Evolutionary conservation across 2,329 filamentous ascomycete species (phyloP).

Genomic region (Bretziella fagacearum): DNA sequence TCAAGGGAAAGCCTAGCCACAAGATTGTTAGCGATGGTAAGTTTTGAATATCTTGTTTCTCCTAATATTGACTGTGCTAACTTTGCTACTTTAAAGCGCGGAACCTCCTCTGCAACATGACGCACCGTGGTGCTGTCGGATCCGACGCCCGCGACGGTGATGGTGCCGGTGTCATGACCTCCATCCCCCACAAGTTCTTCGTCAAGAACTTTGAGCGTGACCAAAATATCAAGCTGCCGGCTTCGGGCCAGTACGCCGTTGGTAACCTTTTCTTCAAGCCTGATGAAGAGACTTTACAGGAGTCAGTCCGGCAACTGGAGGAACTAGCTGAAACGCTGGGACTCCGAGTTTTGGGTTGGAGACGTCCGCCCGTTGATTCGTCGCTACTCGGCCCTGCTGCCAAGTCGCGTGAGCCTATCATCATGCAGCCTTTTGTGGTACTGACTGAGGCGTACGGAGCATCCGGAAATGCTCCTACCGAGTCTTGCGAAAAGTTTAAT

Average conservation of each 20-base stretch:
- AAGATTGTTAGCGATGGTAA: slow-evolving; percentile 97
- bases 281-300: slow-evolving; percentile 71
- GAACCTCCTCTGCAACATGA: slow-evolving; percentile 98
- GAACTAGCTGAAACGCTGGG: slow-evolving; percentile 78
- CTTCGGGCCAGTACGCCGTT: slow-evolving; percentile 83
- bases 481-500: slow-evolving; percentile 65
- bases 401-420: slow-evolving; percentile 82
- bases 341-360: slow-evolving; percentile 86
- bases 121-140: slow-evolving; percentile 93
- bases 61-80: neutral
- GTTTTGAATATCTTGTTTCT: slow-evolving; percentile 20
- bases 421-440: slow-evolving; percentile 90
- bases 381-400: slow-evolving; percentile 84
- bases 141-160: slow-evolving; percentile 97
- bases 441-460: slow-evolving; percentile 65
- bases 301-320: slow-evolving; percentile 86
- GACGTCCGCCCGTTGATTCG: slow-evolving; percentile 86
- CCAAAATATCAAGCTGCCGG: slow-evolving; percentile 71
- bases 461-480: slow-evolving; percentile 57
- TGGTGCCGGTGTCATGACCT: slow-evolving; percentile 98
- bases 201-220: slow-evolving; percentile 95
- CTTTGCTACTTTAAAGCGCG: slow-evolving; percentile 42
- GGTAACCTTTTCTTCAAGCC: slow-evolving; percentile 99
- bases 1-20: slow-evolving; percentile 93
- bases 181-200: slow-evolving; percentile 96